These are phyloP conservation scores for Phytophthora foliorum DNA, from an alignment of 352 stramenopile species.

Conservation along the genomic window DNA sequence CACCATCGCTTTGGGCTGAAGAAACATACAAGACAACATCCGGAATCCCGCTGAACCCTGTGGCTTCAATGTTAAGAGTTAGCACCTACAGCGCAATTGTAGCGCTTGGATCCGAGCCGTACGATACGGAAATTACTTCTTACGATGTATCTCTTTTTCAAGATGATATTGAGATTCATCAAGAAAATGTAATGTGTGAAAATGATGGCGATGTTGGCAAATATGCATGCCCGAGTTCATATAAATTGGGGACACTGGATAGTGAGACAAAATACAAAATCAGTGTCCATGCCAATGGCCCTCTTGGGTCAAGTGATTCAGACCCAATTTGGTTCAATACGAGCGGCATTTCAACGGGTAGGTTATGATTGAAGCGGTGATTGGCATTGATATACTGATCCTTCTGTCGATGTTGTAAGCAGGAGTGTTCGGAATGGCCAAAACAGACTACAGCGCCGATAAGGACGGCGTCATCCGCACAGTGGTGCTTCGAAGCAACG, in stretches of 20 bases:
- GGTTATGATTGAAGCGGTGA: not conserved
- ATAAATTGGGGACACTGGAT: constrained; percentile 25
- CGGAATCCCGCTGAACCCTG: constrained; percentile 40
- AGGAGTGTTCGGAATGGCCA: constrained; percentile 34
- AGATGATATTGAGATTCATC: constrained; percentile 1
- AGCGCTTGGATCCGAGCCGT: constrained; percentile 9
- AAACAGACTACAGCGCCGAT: constrained; percentile 22
- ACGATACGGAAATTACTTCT: constrained; percentile 50
- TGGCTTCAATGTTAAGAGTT: constrained; percentile 28
- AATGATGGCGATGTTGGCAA: not conserved
- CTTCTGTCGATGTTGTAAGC: not conserved
- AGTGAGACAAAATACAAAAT: constrained; percentile 39
- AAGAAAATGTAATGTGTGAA: constrained; percentile 12
- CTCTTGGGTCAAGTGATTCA: constrained; percentile 34
- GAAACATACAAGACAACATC: constrained; percentile 37
- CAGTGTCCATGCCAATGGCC: constrained; percentile 37
- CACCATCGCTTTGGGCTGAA: constrained; percentile 21
- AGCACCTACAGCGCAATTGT: constrained; percentile 60
- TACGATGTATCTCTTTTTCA: constrained; percentile 39
- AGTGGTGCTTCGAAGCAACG: constrained; percentile 42
- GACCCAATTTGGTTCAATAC: constrained; percentile 25
- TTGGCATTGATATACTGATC: not conserved
- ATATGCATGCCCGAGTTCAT: constrained; percentile 29
- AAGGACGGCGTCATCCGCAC: constrained; percentile 34
- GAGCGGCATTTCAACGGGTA: constrained; percentile 25